Conservation (phyloP, 2,329 filamentous ascomycete genomes). For the Hypoxylon sp. region DNA sequence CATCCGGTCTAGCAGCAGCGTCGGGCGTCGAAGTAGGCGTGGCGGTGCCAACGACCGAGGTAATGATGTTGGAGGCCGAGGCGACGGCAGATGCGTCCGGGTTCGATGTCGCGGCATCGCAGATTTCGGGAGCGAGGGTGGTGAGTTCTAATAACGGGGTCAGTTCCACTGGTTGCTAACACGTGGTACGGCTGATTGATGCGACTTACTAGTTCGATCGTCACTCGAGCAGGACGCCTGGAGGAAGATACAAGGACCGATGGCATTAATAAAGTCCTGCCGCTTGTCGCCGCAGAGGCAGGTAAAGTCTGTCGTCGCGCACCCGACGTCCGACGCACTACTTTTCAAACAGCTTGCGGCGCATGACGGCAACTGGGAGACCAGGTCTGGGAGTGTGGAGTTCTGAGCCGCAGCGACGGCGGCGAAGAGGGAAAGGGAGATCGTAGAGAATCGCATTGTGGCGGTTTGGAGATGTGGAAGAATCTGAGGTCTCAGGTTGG, state of each 20-base stretch:
- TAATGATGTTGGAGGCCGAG: slow-evolving; percentile 48
- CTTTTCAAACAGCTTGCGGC: slow-evolving; percentile 44
- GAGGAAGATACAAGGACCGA: slow-evolving; percentile 38
- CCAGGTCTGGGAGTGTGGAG: slow-evolving; percentile 46
- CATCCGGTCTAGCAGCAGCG: slow-evolving; percentile 44
- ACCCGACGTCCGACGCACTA: slow-evolving; percentile 43
- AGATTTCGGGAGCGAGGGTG: slow-evolving; percentile 47
- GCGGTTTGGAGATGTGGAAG: slow-evolving; percentile 17
- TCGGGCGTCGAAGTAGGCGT: slow-evolving; percentile 37
- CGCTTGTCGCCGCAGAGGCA: slow-evolving; percentile 48
- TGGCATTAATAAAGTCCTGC: slow-evolving; percentile 45
- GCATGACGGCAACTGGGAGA: slow-evolving; percentile 48
- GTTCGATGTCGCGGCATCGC: slow-evolving; percentile 41
- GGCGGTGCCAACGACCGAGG: slow-evolving; percentile 44
- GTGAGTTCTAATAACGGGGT: slow-evolving; percentile 35
- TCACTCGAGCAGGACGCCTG: slow-evolving; percentile 35
- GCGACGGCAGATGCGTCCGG: slow-evolving; percentile 46
- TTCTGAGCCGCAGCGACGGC: slow-evolving; percentile 43
- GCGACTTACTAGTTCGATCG: slow-evolving; percentile 45
- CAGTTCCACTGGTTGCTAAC: slow-evolving; percentile 1
- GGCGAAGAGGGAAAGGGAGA: slow-evolving; percentile 43
- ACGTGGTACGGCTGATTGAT: not conserved
- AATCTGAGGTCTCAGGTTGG: slow-evolving; percentile 5
- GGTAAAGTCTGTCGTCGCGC: slow-evolving; percentile 46
- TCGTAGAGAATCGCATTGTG: slow-evolving; percentile 42